Base-by-base conservation (phyloP, 192 early-diverging fungal species). In the Backusella tarrabulga region DNA sequence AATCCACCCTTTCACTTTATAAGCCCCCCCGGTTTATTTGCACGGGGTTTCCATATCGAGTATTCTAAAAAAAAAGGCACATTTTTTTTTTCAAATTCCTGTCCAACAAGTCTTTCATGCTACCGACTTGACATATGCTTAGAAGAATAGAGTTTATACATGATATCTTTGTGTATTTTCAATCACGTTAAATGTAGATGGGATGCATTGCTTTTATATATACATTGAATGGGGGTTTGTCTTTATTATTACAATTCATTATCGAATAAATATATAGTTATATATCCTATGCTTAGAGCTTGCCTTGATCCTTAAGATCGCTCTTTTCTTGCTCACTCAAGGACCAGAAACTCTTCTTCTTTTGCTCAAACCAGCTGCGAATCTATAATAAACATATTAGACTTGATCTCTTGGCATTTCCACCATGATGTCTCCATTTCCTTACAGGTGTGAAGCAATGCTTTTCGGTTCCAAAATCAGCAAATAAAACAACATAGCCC, bases 401-500 rank as follows among this genome's bases (percentile, higher is more conserved):
- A 12, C 26, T 7, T 12, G 9, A 40, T 40, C 1, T 8, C 38
- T 40, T 40, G 38, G 12, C 38, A 40, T 40, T 7, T 40, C 11
- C 8, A 38, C 38, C 38, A 40, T 3, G 3, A 40, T 40, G 15
- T 14, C 17, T 29, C 8, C 29, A 42, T 9, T 66, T 12, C 11
- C 77, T 68, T 73, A 79, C 77, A 41, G 77, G 60, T 17, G 72
- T 63, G 35, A 74, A 79, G 23, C 78, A 75, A 44, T 78, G 73
- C 7, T 81, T 63, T 71, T 81, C 68, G 3, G 67, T 35, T 23
- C 80, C 80, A 75, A 77, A 81, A 71, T 81, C 80, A 19, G 80
- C 80, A 71, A 75, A 81, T 50, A 81, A 71, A 11, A 78, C 80
- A 41, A 77, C 76, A 74, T 81, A 81, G 9, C 41, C 73, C 14